Base-by-base conservation (phyloP, 1,284 basidiomycete genomes). In the Tylopilus orsonianus region DNA sequence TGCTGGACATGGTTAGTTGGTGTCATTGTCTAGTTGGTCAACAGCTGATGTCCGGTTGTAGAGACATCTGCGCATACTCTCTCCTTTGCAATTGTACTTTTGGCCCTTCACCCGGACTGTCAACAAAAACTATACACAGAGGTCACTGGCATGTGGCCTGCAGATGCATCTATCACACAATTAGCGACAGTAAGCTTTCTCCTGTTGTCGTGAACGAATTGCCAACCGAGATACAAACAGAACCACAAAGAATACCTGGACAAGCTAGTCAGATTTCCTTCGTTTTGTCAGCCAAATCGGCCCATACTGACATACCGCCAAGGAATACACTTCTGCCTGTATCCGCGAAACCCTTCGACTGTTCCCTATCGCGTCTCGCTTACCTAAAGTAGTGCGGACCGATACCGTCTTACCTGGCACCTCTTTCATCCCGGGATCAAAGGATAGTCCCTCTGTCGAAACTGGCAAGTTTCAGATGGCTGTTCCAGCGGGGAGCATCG, bases 51-150 rank as follows among this genome's bases (percentile, higher is more conserved):
- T 35, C 10, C 4, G 12, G 4, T 2, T 3, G 5, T 30, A 77
- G 74, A 77, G 59, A 78, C 75, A 0, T 70, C 71, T 0, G 65
- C 75, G 6, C 74, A 78, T 51, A 65, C 74, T 0, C 59, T 78
- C 4, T 67, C 65, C 32, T 78, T 76, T 32, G 58, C 66, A 1
- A 51, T 77, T 10, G 60, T 57, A 1, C 58, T 75, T n/a, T 55
- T 80, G 4, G 78, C 78, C 0, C 57, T 78, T 12, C 61, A 77
- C 54, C 75, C 74, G 2, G 71, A 74, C 1, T 60, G 66, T 18
- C 78, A 79, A 52, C 60, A 68, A 16, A 73, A 67, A 43, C 41
- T 77, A 0, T 72, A 70, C 40, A 66, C 73, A 40, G 74, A 79
- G 44, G 61, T 69, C n/a, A 37, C 45, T 7, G 49, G 42, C 9